Percentiles rank a stretch among this genome's conserved stretches.
These are phyloP conservation scores for sunflower (Helianthus annuus) DNA, from an alignment of 129 eudicot genomes.

Conservation along the genomic window DNA sequence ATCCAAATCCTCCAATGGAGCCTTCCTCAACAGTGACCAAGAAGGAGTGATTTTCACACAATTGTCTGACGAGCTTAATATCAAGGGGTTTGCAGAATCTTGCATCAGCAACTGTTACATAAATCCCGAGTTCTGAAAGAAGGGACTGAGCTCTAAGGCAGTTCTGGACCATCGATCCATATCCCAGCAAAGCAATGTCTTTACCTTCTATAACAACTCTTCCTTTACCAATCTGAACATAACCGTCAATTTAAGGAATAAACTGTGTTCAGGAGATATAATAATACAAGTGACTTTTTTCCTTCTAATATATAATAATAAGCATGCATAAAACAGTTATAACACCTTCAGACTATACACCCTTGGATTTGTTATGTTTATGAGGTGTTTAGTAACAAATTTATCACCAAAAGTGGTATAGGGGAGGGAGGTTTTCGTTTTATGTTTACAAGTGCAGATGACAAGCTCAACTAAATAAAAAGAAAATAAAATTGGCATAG, in stretches of 20 bases:
- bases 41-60: conserved; percentile 75
- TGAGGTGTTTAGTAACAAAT: neutral
- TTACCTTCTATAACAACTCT: conserved; percentile 70
- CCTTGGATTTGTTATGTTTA: neutral
- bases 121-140: conserved; percentile 79
- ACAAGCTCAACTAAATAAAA: neutral
- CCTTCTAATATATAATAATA: neutral
- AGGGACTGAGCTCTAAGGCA: conserved; percentile 84
- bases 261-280: neutral
- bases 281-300: neutral
- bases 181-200: conserved; percentile 81
- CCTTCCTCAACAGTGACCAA: conserved; percentile 95
- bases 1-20: conserved; percentile 88
- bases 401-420: neutral
- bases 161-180: conserved; percentile 93
- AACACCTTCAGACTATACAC: neutral
- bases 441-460: neutral
- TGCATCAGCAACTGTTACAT: conserved; percentile 94
- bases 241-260: conserved; percentile 9
- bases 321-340: neutral
- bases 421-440: neutral
- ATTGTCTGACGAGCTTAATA: conserved; percentile 63
- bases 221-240: conserved; percentile 78
- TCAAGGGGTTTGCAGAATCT: conserved; percentile 97
- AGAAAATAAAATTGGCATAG: neutral